These are phyloP conservation scores for Nelumbo lutea DNA, from an alignment of 164 flowering plant species.

Conservation along the genomic window DNA sequence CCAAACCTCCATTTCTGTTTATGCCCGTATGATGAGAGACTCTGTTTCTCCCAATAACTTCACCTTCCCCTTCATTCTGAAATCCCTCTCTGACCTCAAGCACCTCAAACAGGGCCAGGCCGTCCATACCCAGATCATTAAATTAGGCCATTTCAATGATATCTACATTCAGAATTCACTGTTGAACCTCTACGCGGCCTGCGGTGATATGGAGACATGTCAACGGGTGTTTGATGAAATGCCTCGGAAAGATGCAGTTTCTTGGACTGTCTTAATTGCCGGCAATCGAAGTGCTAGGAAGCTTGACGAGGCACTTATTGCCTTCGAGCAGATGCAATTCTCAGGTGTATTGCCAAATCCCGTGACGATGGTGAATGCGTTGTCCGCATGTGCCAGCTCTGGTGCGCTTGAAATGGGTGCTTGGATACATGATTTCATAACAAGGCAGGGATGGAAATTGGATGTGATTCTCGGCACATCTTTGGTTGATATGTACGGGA, in stretches of 20 bases:
- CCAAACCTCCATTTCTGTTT: slow-evolving; percentile 26
- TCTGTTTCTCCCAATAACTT: slow-evolving; percentile 38
- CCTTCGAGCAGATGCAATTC: slow-evolving; percentile 46
- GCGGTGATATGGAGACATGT: slow-evolving; percentile 31
- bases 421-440: slow-evolving; percentile 50
- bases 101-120: slow-evolving; percentile 23
- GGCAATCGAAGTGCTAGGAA: slow-evolving; percentile 32
- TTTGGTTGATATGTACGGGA: slow-evolving; percentile 60
- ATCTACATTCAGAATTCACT: slow-evolving; percentile 47
- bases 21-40: slow-evolving; percentile 34
- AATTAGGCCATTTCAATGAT: slow-evolving; percentile 38
- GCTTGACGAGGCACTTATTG: slow-evolving; percentile 42
- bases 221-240: slow-evolving; percentile 52
- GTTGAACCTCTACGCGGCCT: slow-evolving; percentile 38
- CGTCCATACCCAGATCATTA: slow-evolving; percentile 40
- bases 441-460: slow-evolving; percentile 40
- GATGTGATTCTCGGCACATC: slow-evolving; percentile 62
- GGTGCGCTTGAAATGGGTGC: slow-evolving; percentile 56
- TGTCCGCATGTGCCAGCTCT: slow-evolving; percentile 41
- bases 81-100: slow-evolving; percentile 36
- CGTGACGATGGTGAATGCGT: slow-evolving; percentile 55
- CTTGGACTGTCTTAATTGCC: slow-evolving; percentile 54
- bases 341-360: slow-evolving; percentile 48
- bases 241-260: slow-evolving; percentile 50
- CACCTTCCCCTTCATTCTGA: slow-evolving; percentile 59